Evolutionary conservation across 495 filamentous ascomycete genomes (phyloP), one percentile per base, ranked within the genome.

Genomic region (Xylaria venustula): DNA sequence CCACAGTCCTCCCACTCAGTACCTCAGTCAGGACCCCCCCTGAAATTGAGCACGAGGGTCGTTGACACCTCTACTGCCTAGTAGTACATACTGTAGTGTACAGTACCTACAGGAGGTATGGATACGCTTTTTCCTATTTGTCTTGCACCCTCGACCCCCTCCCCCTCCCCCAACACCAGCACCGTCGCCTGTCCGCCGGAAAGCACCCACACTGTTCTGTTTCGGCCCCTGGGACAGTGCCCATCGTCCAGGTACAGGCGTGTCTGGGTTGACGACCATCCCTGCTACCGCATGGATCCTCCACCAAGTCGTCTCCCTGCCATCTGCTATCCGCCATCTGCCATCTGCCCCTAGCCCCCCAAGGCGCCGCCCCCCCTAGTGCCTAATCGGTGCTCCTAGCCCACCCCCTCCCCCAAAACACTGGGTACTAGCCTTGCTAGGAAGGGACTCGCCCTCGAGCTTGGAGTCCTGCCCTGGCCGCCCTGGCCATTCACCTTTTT

Each of bases 401-500:
- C 58, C 30, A 5, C 49, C 58, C 54, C 17, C 58, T 11, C 30
- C 49, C 58, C 54, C 54, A 48, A 41, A 40, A 48, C 7, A 48
- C 46, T 30, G 19, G 46, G 25, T 15, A 25, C 54, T 46, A 45
- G 42, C 48, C 58, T 53, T 61, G 58, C 58, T 40, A 34, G 50
- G 58, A 54, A 45, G 58, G 40, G 50, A 54, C 47, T 54, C 32
- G 28, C 44, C 54, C 58, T 61, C 23, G 19, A 42, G n/a, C 32
- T 48, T 46, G 30, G 30, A 53, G 48, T 41, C 40, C 49, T 54
- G 42, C 47, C 49, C 45, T 42, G 32, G 37, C 47, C 47, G 23
- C 46, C 46, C 47, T 44, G 47, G 23, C 57, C 56, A 50, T 37
- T 50, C 34, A 51, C 25, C 45, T 59, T 59, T 59, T 59, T 58